A percentile compares a stretch with the other conserved stretches of the same genome.
Conservation (phyloP, 108 stramenopile genomes). For the Mediolabrus comicus region DNA sequence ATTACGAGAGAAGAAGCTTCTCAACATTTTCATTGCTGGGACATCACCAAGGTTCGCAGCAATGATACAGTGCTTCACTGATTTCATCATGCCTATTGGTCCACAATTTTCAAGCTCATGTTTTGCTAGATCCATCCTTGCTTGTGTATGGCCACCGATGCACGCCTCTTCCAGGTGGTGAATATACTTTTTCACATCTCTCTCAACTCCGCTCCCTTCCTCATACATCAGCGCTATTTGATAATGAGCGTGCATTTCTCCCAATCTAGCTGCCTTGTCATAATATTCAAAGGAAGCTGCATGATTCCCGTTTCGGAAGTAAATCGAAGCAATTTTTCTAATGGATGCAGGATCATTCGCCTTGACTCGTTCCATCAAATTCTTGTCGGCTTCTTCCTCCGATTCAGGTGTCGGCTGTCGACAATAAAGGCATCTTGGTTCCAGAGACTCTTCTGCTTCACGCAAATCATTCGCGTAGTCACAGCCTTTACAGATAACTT, state of each 20-base stretch:
- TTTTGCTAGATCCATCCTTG: not conserved
- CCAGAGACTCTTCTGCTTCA: no score
- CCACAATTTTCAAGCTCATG: not conserved
- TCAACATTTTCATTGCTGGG: not conserved
- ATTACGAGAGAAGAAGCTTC: not conserved
- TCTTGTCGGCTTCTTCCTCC: no score
- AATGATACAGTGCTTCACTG: not conserved
- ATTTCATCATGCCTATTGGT: not conserved
- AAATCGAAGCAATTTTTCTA: no score
- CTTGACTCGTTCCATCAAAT: no score
- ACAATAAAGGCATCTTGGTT: no score
- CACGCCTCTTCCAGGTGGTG: not conserved
- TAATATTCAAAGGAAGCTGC: not conserved
- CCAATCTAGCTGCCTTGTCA: not conserved
- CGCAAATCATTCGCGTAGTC: no score
- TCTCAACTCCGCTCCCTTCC: not conserved
- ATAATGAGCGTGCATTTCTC: not conserved
- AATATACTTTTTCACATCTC: not conserved
- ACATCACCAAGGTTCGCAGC: not conserved
- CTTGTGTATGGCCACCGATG: not conserved
- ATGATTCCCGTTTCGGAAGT: not conserved
- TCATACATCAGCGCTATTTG: not conserved
- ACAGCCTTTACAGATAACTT: no score
- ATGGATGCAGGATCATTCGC: no score
- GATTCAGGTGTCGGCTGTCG: no score